These are phyloP conservation scores for Lipomyces spencermartinsiae DNA, from an alignment of 805 yeast genomes.

Conservation along the genomic window DNA sequence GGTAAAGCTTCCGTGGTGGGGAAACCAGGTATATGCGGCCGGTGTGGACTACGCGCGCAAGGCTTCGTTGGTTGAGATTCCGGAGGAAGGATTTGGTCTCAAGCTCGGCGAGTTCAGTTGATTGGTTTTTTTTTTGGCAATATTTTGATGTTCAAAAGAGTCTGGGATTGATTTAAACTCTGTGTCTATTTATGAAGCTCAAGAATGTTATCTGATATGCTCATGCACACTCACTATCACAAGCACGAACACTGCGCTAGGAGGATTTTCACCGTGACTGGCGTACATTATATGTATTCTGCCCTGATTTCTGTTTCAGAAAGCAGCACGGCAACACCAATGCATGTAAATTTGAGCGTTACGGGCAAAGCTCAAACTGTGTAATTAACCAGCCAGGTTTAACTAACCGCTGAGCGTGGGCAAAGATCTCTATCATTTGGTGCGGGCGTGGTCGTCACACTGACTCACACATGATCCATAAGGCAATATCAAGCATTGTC, in stretches of 20 bases:
- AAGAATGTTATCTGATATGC: not conserved
- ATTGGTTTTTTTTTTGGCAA: not conserved
- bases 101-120: constrained; percentile 16
- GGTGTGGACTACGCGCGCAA: constrained; percentile 29
- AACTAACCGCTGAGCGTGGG: no score
- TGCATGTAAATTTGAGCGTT: not conserved
- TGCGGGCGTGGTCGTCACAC: no score
- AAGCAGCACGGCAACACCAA: not conserved
- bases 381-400: no score
- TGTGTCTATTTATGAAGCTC: constrained; percentile 1
- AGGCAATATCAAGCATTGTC: no score
- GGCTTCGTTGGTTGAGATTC: constrained; percentile 21
- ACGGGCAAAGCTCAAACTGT: not conserved
- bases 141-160: not conserved
- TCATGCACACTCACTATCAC: not conserved
- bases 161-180: not conserved
- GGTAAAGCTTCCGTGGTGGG: constrained; percentile 61
- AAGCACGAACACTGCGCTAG: not conserved
- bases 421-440: no score
- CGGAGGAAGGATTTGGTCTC: constrained; percentile 29
- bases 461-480: no score
- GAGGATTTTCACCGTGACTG: not conserved
- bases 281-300: not conserved
- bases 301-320: not conserved
- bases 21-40: constrained; percentile 48